A percentile compares a stretch with the other conserved stretches of the same genome.
Conservation (phyloP, 1,284 basidiomycete genomes). For the Vanrija sp. region DNA sequence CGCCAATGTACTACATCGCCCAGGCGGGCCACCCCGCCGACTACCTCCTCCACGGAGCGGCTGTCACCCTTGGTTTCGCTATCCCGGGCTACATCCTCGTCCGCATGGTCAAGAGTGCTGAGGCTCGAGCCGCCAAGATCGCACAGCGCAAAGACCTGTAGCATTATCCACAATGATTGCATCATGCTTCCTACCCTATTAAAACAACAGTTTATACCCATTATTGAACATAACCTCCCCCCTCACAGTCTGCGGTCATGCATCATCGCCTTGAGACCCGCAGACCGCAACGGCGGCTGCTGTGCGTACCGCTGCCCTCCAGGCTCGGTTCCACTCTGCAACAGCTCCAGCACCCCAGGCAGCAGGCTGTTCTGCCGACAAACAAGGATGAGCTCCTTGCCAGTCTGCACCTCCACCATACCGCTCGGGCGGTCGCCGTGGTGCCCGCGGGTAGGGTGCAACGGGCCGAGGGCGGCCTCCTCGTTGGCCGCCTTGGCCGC, state of each 20-base stretch:
- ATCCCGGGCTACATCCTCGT: background rate
- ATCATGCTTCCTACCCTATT: too few relatives aligned
- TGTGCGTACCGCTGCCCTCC: background rate
- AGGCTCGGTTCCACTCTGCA: constrained; percentile 20
- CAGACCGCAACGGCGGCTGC: background rate
- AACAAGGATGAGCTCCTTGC: constrained; percentile 47
- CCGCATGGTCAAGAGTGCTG: background rate
- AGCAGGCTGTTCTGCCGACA: constrained; percentile 48
- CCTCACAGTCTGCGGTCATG: constrained; percentile 5
- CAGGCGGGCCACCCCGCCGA: background rate
- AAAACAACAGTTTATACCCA: too few relatives aligned
- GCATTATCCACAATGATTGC: too few relatives aligned
- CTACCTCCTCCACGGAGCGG: background rate
- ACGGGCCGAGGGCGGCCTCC: constrained; percentile 24
- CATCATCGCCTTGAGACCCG: constrained; percentile 11
- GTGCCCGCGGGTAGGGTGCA: constrained; percentile 15
- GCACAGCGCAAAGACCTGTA: too few relatives aligned
- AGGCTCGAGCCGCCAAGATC: background rate
- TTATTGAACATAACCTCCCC: background rate
- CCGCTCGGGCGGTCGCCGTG: background rate
- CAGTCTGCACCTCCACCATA: constrained; percentile 28
- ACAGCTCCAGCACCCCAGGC: constrained; percentile 41
- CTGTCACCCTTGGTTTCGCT: background rate
- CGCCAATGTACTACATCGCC: constrained; percentile 1
- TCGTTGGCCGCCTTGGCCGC: constrained; percentile 9